Conservation (phyloP, 2,329 filamentous ascomycete species). For the Monosporascus sp. region DNA sequence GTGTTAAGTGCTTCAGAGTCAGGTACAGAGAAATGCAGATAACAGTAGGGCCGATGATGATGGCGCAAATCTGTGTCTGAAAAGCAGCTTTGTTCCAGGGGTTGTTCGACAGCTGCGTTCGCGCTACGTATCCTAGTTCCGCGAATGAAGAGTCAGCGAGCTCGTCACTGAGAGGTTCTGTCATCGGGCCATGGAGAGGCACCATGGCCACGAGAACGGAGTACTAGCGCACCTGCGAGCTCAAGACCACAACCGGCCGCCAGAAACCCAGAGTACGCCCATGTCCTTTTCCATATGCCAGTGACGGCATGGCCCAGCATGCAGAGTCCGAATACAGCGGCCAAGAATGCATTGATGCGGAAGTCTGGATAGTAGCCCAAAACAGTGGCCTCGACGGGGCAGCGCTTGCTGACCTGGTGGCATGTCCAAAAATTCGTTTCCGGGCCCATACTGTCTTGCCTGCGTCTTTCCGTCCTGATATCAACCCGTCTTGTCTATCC, state of each 20-base stretch:
- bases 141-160: no score
- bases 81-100: slow-evolving; percentile 51
- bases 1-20: slow-evolving; percentile 54
- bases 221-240: slow-evolving; percentile 35
- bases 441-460: neutral
- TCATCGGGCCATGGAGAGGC: neutral
- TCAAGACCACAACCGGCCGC: slow-evolving; percentile 46
- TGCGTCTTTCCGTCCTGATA: no score
- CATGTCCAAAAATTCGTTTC: slow-evolving; percentile 21
- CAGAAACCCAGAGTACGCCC: slow-evolving; percentile 47
- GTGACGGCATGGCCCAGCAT: slow-evolving; percentile 35
- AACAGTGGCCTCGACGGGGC: slow-evolving; percentile 47
- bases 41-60: slow-evolving; percentile 55
- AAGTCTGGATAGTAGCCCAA: slow-evolving; percentile 52
- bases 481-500: no score
- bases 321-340: slow-evolving; percentile 41
- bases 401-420: slow-evolving; percentile 33
- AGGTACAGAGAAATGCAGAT: slow-evolving; percentile 60
- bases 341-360: slow-evolving; percentile 51
- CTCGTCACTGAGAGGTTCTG: neutral
- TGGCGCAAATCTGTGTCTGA: slow-evolving; percentile 53
- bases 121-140: slow-evolving; percentile 44
- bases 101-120: slow-evolving; percentile 44
- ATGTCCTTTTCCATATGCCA: slow-evolving; percentile 47
- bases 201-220: neutral